Evolutionary conservation across 2,329 filamentous ascomycete species (phyloP).

Genomic region (Talaromyces pinophilus): DNA sequence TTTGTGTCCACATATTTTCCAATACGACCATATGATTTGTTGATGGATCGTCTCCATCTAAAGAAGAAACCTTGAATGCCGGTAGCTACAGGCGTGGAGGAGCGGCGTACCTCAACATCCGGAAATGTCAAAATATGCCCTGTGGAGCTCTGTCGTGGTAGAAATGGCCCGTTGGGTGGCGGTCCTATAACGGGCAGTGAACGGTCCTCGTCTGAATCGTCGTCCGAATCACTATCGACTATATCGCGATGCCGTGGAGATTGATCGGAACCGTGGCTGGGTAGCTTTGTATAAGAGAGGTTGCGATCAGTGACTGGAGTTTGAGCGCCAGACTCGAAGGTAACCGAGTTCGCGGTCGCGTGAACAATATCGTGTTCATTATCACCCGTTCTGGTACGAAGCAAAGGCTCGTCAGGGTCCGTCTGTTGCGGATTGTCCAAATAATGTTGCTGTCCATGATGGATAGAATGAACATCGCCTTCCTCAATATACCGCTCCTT

Average conservation of each 20-base stretch:
- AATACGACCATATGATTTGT: conserved; percentile 27
- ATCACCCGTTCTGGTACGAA: conserved; percentile 35
- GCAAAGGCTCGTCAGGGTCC: conserved; percentile 40
- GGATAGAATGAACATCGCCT: conserved; percentile 42
- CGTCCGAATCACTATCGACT: conserved; percentile 24
- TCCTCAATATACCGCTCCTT: conserved; percentile 59
- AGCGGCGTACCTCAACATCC: conserved; percentile 36
- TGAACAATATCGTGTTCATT: conserved; percentile 30
- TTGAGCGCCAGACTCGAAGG: conserved; percentile 39
- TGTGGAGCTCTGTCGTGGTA: conserved; percentile 43
- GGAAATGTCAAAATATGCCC: conserved; percentile 64
- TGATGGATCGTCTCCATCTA: conserved; percentile 31
- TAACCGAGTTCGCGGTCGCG: conserved; percentile 17
- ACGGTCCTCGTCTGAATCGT: conserved; percentile 27
- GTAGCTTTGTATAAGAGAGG: conserved; percentile 40
- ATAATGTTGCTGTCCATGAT: conserved; percentile 45
- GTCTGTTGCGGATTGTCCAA: conserved; percentile 42
- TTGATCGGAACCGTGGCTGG: conserved; percentile 13
- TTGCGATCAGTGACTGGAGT: conserved; percentile 41
- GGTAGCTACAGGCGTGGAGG: conserved; percentile 30
- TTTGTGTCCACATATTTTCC: conserved; percentile 28
- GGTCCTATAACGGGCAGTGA: conserved; percentile 33
- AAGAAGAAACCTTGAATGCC: conserved; percentile 34
- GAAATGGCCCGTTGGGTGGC: conserved; percentile 39
- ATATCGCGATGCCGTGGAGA: conserved; percentile 1